Conservation (phyloP, 371 early-diverging fungal genomes). For the Blyttiomyces sp. region DNA sequence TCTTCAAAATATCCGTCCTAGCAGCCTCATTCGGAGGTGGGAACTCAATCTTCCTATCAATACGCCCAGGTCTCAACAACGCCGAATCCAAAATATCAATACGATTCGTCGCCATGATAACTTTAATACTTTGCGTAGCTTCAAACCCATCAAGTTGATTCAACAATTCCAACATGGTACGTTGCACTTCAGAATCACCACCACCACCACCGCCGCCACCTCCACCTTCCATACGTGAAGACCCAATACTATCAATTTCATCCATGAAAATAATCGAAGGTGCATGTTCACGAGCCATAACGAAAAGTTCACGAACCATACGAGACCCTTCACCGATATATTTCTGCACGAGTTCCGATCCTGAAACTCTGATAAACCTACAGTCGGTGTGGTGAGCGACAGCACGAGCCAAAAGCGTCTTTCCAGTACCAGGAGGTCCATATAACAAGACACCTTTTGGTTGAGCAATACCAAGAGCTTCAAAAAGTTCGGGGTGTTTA, state of each 20-base stretch:
- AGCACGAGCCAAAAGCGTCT: slow-evolving; percentile 98
- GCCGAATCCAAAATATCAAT: slow-evolving; percentile 99
- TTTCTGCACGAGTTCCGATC: slow-evolving; percentile 99
- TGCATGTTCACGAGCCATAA: slow-evolving; percentile 98
- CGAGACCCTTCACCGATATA: slow-evolving; percentile 99
- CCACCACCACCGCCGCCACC: slow-evolving; percentile 77
- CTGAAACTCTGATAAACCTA: slow-evolving; percentile 98
- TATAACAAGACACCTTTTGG: slow-evolving; percentile 99
- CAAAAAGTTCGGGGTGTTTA: slow-evolving; percentile 99
- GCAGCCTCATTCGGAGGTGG: slow-evolving; percentile 98
- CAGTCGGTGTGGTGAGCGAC: slow-evolving; percentile 99
- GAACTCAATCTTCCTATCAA: slow-evolving; percentile 99
- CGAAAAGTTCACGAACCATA: slow-evolving; percentile 99
- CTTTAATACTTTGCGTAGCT: slow-evolving; percentile 97
- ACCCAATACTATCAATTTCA: slow-evolving; percentile 99
- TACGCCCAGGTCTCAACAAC: slow-evolving; percentile 91
- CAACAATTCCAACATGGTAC: slow-evolving; percentile 88
- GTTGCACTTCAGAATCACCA: slow-evolving; percentile 96
- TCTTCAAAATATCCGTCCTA: slow-evolving; percentile 97
- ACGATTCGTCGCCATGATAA: slow-evolving; percentile 99
- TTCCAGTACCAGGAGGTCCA: slow-evolving; percentile 96
- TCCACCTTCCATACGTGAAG: slow-evolving; percentile 84
- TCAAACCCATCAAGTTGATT: slow-evolving; percentile 99
- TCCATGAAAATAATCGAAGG: slow-evolving; percentile 99
- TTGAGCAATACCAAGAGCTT: slow-evolving; percentile 99